Evolutionary conservation across 805 yeast species (phyloP), one percentile per base, ranked within the genome.

Genomic region (Ogataea glucozyma): DNA sequence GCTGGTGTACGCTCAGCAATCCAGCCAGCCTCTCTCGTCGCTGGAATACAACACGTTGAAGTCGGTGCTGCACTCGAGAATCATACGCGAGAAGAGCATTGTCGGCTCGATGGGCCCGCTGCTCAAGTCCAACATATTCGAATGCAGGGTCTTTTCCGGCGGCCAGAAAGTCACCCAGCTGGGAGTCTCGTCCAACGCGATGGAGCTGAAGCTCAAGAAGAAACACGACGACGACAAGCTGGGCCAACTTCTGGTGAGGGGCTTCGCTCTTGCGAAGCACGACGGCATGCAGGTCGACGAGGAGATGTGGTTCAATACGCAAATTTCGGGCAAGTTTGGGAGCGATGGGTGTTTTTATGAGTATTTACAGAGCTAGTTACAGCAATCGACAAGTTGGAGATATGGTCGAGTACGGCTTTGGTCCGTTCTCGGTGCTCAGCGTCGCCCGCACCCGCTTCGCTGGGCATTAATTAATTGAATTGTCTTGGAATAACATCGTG

Each of bases 271-370:
- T 17, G 88, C 89, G 0, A 80, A 72, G 50, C 39, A 47, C 17
- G 55, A 43, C 8, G 41, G 26, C 3, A 33, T 48, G 23, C 46
- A 33, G 1, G 53, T 57, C 3, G 75, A 73, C n/a, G 70, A 75
- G 6, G 79, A 75, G 47, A 75, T 76, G 16, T 81, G 73, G 62
- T 65, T 71, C 64, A 62, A 66, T 9, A 66, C 75, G 3, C 75
- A 74, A 5, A 65, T 81, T 0, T 54, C 50, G 26, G 89, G 88
- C 0, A 67, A 69, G 26, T 82, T 83, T 73, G 90, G 88, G 11
- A 67, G 61, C 21, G 91, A 85, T 60, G 90, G 90, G 2, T 83
- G 90, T 56, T 71, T 85, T 45, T 85, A 84, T 57, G 71, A 70
- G 26, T 45, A 31, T 17, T 20, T 31, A 4, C 4, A 4, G n/a